Percentiles rank a stretch among this genome's conserved stretches.
These are phyloP conservation scores for Dunaliella sp. DNA, from an alignment of 139 green algal genomes.

Conservation along the genomic window DNA sequence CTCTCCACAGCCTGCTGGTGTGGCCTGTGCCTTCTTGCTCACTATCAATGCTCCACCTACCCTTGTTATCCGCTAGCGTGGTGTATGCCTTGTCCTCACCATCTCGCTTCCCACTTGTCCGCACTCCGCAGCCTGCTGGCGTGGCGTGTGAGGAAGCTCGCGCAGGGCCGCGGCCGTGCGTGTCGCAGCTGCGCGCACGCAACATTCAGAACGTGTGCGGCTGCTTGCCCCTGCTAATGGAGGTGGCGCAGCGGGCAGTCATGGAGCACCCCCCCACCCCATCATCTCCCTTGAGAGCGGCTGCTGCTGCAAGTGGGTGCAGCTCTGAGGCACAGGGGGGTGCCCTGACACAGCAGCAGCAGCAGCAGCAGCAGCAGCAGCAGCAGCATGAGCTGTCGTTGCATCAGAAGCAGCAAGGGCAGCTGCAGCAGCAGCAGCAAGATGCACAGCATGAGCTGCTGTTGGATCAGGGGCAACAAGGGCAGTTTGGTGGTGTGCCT, in stretches of 20 bases:
- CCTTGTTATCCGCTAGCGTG: too few relatives aligned
- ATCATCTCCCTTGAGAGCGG: too few relatives aligned
- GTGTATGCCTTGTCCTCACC: too few relatives aligned
- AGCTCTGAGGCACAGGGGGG: too few relatives aligned
- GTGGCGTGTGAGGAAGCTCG: not conserved
- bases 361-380: not conserved
- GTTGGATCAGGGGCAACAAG: not conserved
- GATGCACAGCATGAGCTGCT: not conserved
- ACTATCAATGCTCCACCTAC: too few relatives aligned
- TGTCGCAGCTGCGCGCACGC: not conserved
- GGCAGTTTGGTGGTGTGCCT: not conserved
- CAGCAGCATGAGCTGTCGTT: not conserved
- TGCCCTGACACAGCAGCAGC: too few relatives aligned
- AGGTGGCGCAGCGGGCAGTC: slow-evolving; percentile 39
- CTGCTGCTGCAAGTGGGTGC: too few relatives aligned
- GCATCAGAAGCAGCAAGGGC: not conserved
- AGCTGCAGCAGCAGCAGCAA: slow-evolving; percentile 1
- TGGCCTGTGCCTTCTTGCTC: too few relatives aligned
- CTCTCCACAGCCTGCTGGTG: too few relatives aligned
- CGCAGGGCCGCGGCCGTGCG: not conserved
- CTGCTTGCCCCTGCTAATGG: slow-evolving; percentile 37
- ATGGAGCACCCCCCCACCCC: not conserved
- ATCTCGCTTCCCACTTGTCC: too few relatives aligned
- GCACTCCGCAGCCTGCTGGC: not conserved
- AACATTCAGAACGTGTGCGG: slow-evolving; percentile 14